Evolutionary conservation across 768 basidiomycete species (phyloP), one percentile per base, ranked within the genome.

Genomic region (Leccinum longicurvipes): DNA sequence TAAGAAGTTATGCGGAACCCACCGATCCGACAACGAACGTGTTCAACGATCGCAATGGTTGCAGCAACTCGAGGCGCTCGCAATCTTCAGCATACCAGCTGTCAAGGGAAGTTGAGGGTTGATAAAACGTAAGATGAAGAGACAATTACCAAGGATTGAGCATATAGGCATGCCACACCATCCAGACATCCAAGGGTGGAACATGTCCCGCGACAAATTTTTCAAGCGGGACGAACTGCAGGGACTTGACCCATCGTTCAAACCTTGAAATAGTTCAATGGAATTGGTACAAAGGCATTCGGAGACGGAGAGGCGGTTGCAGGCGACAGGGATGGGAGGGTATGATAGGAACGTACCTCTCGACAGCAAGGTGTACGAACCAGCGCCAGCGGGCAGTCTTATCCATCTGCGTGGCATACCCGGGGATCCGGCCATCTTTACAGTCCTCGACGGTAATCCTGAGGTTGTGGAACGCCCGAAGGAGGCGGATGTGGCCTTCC

Each of bases 101-200:
- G 25, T 41, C 14, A 39, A 25, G 47, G 6, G 45, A n/a, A 46
- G 23, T 51, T 61, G 1, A 65, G 55, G 9, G 14, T 6, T 14
- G 14, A 7, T 15, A 34, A 50, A 36, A 28, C 27, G 23, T 47
- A 4, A 19, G 48, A 6, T 19, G 32, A 6, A 8, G 8, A 3
- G 24, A 12, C 1, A 8, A 17, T 60, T 62, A 76, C 76, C 67
- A 63, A 11, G 75, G 75, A 46, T 63, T 73, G 21, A 76, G 72
- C 47, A 73, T 19, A 61, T 77, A 77, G 1, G 74, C 76, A 19
- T 76, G 75, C 72, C 76, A 75, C 19, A 76, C 72, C 74, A 76
- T 74, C 66, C 72, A 71, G 23, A 76, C 75, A 39, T 76, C 76
- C 28, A 73, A 27, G 12, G 75, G 75, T 0, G 75, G 75, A 15